Conservation (phyloP, 345 rosid species). For the Bretschneidera sinensis region DNA sequence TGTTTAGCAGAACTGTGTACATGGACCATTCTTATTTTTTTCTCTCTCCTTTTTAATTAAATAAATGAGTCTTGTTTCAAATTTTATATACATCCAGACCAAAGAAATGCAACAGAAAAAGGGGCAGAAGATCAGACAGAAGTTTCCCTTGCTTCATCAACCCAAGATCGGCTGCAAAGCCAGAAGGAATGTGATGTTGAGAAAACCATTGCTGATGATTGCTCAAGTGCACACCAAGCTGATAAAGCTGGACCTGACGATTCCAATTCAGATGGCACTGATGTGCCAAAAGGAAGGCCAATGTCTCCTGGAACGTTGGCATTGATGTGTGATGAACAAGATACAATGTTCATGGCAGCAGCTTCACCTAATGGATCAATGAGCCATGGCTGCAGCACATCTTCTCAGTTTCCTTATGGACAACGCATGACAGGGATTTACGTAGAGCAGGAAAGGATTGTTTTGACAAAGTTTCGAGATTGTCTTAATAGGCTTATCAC, state of each 20-base stretch:
- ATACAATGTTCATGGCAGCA: conserved; percentile 67
- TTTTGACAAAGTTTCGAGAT: conserved; percentile 75
- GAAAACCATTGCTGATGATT: conserved; percentile 45
- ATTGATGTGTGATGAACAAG: conserved; percentile 98
- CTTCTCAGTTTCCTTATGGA: conserved; percentile 47
- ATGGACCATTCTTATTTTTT: too few species aligned
- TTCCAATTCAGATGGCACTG: conserved; percentile 49
- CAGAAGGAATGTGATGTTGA: conserved; percentile 41
- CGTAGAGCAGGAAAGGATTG: conserved; percentile 79
- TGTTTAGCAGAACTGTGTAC: neutral
- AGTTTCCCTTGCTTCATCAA: conserved; percentile 50
- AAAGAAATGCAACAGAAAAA: conserved; percentile 47
- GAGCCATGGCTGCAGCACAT: conserved; percentile 42
- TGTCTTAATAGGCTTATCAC: conserved; percentile 83
- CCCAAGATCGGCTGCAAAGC: conserved; percentile 45
- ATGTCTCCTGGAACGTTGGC: conserved; percentile 98
- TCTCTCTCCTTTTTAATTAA: neutral
- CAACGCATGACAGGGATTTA: conserved; percentile 57
- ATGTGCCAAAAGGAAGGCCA: conserved; percentile 64
- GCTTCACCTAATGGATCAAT: conserved; percentile 57
- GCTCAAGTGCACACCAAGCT: conserved; percentile 47
- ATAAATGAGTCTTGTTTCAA: conserved; percentile 2
- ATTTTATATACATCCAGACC: conserved; percentile 32
- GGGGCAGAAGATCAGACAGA: conserved; percentile 40
- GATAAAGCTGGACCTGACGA: conserved; percentile 47